Base-by-base conservation (phyloP, 768 basidiomycete genomes). In the Cyathus striatus region DNA sequence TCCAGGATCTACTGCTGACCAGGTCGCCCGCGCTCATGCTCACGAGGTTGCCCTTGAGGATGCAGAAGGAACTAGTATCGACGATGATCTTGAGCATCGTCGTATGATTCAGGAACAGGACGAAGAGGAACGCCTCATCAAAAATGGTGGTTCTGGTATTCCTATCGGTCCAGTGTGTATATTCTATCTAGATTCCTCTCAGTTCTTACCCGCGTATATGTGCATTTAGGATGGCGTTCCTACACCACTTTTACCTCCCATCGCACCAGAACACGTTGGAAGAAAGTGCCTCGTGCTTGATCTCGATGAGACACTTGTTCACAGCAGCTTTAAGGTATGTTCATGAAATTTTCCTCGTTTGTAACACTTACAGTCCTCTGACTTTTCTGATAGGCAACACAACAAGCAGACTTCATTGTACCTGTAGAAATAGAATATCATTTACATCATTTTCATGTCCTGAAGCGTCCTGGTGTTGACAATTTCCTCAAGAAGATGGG, bases 351-450 rank as follows among this genome's bases (percentile, higher is more conserved):
- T n/a, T n/a, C n/a, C n/a, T n/a, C n/a, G n/a, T n/a, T n/a, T n/a
- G n/a, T n/a, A n/a, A n/a, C n/a, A n/a, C n/a, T n/a, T n/a, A n/a
- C n/a, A n/a, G n/a, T n/a, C 5, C 12, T 9, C 23, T 20, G 10
- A 38, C 14, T 45, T 47, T 32, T 46, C 34, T 16, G 38, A 26
- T 38, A 97, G 94, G 87, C 92, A 46, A 88, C 97, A 40, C 78
- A 76, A 50, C 87, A 91, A 57, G 92, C 95, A 10, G 96, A 99
- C 67, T 99, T 91, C 61, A 87, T 98, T 53, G 94, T 99, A 3
- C 96, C 96, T 9, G 96, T 99, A 22, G 96, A 98, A 66, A 98
- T 99, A 48, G 96, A 99, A 62, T 93, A 90, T 50, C 90, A 97
- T 58, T 90, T 86, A 78, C 96, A 99, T 64, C 96, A 99, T 59